Base-by-base conservation (phyloP, 106 monocot species). In the Dioscorea zingiberensis region DNA sequence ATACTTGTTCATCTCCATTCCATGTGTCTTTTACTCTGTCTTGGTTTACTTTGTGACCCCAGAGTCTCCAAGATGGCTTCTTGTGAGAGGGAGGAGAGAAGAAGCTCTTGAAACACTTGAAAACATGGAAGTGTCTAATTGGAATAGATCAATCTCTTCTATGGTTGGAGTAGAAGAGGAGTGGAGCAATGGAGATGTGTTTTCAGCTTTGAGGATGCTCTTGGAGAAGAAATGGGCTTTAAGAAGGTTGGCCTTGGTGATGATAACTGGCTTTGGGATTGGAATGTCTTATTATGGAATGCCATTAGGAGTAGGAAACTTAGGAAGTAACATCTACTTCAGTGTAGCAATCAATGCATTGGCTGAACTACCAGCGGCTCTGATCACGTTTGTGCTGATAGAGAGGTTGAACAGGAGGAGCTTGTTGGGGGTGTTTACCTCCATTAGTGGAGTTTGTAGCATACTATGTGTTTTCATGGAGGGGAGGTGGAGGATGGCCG, bases 41-140 rank as follows among this genome's bases (percentile, higher is more conserved):
- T 13, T 58, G 2, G 57, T 65, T 47, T 70, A 23, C 49, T 69
- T 77, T 25, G 15, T 80, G 1, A 62, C 74, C 19, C 69, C 48
- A 11, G 88, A 89, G 46, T 89, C 88, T 11, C 84, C 81, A 17
- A 63, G 88, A 29, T 89, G 88, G 88, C 84, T 89, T 25, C 73
- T 81, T 3, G 84, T 89, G 30, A 74, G 77, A 14, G 90, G 84
- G 3, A 67, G 72, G 56, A 27, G n/a, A n/a, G 74, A 89, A 0
- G 92, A 92, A 59, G 87, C 91, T 38, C 67, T 84, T 47, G 21
- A 64, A 48, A 71, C 73, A 55, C n/a, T n/a, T n/a, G n/a, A n/a
- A n/a, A n/a, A n/a, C n/a, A n/a, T n/a, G n/a, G n/a, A n/a, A n/a
- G n/a, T n/a, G n/a, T n/a, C n/a, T n/a, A n/a, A n/a, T n/a, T n/a